phyloP scores from a whole-genome alignment of 306 rosid species.

The Luffa acutangula region DNA sequence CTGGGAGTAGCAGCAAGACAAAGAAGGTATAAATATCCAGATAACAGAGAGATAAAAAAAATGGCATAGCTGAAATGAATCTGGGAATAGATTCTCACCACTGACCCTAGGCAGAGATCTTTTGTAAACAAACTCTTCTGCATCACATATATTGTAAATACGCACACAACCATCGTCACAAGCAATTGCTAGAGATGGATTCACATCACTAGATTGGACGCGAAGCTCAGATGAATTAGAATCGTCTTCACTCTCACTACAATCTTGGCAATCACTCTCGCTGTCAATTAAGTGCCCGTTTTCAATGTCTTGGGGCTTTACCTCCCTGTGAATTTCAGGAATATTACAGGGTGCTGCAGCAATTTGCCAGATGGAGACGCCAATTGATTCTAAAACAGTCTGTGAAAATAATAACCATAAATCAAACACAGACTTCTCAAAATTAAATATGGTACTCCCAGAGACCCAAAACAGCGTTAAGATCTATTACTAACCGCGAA shows the following conservation, averaged over 20 bases:
- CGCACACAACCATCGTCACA: conserved; percentile 72
- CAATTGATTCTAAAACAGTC: conserved; percentile 55
- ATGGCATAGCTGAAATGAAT: not conserved
- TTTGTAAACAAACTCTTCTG: conserved; percentile 47
- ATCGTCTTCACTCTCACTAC: conserved; percentile 56
- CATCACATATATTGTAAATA: conserved; percentile 42
- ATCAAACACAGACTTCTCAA: not conserved
- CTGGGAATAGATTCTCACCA: conserved; percentile 47
- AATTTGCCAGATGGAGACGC: conserved; percentile 88
- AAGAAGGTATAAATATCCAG: not conserved
- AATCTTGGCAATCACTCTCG: conserved; percentile 23
- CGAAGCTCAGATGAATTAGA: conserved; percentile 23
- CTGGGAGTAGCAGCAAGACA: conserved; percentile 28
- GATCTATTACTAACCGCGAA: not conserved
- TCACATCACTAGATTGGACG: conserved; percentile 18
- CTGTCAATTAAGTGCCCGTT: conserved; percentile 33
- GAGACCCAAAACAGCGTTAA: not conserved
- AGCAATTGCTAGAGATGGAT: conserved; percentile 53
- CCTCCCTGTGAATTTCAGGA: conserved; percentile 10
- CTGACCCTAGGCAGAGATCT: conserved; percentile 72
- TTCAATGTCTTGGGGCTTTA: conserved; percentile 9
- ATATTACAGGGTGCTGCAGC: conserved; percentile 34
- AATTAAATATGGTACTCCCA: not conserved
- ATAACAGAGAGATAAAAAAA: conserved; percentile 1
- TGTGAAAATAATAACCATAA: conserved; percentile 13